Base-by-base conservation (phyloP, 2,329 filamentous ascomycete genomes). In the Cryphonectria radicalis region DNA sequence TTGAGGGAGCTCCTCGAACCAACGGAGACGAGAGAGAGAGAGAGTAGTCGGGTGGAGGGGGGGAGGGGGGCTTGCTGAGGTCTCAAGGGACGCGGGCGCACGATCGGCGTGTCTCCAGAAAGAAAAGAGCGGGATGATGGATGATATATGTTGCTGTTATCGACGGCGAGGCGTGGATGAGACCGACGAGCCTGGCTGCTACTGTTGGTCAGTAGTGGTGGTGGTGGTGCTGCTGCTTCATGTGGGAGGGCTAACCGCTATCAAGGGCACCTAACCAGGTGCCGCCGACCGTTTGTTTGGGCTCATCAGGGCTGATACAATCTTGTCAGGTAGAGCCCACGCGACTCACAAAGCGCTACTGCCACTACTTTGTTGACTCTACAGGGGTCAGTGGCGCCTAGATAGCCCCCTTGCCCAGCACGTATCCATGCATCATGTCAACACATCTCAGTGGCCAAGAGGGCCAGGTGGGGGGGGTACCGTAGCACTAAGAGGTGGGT, bases 1-100 rank as follows among this genome's bases (percentile, higher is more conserved):
- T 73, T 66, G 67, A 50, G 46, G 46, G 37, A 60, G 57, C 64
- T 65, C 70, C 50, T 69, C 60, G 59, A 60, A 28, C 59, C 42
- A n/a, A 28, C 14, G 59, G 43, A 32, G 59, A 32, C 17, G 17
- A 10, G 43, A 22, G 46, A 17, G 46, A 17, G 42, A 43, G 42
- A 28, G 28, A 28, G 46, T 50, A 19, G 46, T 8, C 14, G 17
- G 5, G 42, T 13, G 42, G 42, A 19, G 19, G 19, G 46, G 19
- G 2, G 46, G 46, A 1, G 35, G 14, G 13, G 40, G 25, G 37
- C 25, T 19, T 46, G 25, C 55, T 59, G 55, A 14, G 60, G 60
- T 8, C 28, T 25, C 60, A 37, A n/a, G 14, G 10, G 35, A 40
- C 19, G 32, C 19, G 37, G 60, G 17, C n/a, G 19, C 25, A 63